phyloP scores from a whole-genome alignment of 306 rosid species.

The Crotalaria pallida region DNA sequence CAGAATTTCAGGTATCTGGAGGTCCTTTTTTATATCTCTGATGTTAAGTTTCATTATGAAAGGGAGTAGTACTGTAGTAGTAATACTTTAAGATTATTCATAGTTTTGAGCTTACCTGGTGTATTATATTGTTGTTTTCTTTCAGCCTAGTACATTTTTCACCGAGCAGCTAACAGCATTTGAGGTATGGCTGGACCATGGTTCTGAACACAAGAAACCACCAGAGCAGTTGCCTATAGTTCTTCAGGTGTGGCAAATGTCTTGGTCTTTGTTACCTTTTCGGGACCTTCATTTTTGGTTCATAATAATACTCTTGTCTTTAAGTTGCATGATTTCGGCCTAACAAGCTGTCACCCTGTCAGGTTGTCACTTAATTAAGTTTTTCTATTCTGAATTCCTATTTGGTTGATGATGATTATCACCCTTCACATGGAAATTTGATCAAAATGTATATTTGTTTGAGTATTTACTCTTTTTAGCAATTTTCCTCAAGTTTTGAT shows the following conservation, averaged over 20 bases:
- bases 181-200: slow-evolving; percentile 99
- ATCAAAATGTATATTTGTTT: not conserved
- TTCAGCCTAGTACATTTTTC: slow-evolving; percentile 93
- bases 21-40: not conserved
- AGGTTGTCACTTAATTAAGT: not conserved
- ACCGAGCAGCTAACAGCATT: slow-evolving; percentile 95
- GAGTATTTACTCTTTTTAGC: not conserved
- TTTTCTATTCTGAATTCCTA: slow-evolving; percentile 10
- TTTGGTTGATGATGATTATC: slow-evolving; percentile 1
- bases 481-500: not conserved
- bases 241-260: slow-evolving; percentile 69
- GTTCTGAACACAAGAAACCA: slow-evolving; percentile 96
- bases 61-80: not conserved
- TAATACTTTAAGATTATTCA: not conserved
- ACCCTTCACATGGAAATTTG: slow-evolving; percentile 12
- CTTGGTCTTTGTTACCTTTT: slow-evolving; percentile 22
- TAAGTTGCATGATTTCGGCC: slow-evolving; percentile 20
- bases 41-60: slow-evolving; percentile 7
- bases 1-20: slow-evolving; percentile 71
- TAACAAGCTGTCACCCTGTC: slow-evolving; percentile 2
- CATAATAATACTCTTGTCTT: slow-evolving; percentile 25
- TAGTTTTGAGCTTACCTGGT: slow-evolving; percentile 11
- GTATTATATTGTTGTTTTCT: slow-evolving; percentile 7
- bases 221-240: slow-evolving; percentile 98
- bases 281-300: slow-evolving; percentile 8